A percentile compares a stretch with the other conserved stretches of the same genome.
phyloP scores from a whole-genome alignment of 1,139 yeast species.

The Kluyveromyces marxianus region DNA sequence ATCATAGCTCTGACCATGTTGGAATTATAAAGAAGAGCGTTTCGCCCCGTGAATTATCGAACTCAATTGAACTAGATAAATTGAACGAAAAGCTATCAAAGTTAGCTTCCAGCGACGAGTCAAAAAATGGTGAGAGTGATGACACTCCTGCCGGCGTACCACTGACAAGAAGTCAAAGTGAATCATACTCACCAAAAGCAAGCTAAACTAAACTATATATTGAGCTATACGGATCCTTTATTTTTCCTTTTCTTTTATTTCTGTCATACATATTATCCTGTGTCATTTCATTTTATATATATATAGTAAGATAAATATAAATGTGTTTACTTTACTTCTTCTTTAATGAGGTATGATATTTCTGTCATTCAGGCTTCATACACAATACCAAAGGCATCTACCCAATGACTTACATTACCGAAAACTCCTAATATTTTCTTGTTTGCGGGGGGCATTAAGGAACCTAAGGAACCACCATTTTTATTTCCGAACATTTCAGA shows the following conservation, averaged over 20 bases:
- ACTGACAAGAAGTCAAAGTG: slow-evolving; percentile 10
- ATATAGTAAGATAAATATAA: neutral
- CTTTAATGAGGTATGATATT: neutral
- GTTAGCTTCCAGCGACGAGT: slow-evolving; percentile 11
- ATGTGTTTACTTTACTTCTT: neutral
- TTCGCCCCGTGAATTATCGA: slow-evolving; percentile 3
- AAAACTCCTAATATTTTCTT: slow-evolving; percentile 55
- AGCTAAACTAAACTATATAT: neutral
- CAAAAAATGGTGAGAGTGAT: neutral
- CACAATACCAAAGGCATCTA: slow-evolving; percentile 57
- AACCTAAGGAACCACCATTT: slow-evolving; percentile 60
- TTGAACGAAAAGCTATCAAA: slow-evolving; percentile 28
- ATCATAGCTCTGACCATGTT: slow-evolving; percentile 4
- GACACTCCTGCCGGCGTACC: neutral
- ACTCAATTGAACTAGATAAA: slow-evolving; percentile 25
- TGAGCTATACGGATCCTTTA: neutral
- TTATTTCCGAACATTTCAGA: slow-evolving; percentile 54
- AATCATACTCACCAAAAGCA: slow-evolving; percentile 1
- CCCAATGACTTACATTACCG: slow-evolving; percentile 63
- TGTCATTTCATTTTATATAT: neutral
- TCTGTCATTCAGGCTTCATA: slow-evolving; percentile 18
- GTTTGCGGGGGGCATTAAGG: slow-evolving; percentile 54
- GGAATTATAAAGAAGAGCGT: slow-evolving; percentile 1
- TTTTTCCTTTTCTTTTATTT: neutral
- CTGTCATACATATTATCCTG: neutral